Evolutionary conservation across 257 asterid species (phyloP).

Genomic region (Nyctanthes arbortristis): DNA sequence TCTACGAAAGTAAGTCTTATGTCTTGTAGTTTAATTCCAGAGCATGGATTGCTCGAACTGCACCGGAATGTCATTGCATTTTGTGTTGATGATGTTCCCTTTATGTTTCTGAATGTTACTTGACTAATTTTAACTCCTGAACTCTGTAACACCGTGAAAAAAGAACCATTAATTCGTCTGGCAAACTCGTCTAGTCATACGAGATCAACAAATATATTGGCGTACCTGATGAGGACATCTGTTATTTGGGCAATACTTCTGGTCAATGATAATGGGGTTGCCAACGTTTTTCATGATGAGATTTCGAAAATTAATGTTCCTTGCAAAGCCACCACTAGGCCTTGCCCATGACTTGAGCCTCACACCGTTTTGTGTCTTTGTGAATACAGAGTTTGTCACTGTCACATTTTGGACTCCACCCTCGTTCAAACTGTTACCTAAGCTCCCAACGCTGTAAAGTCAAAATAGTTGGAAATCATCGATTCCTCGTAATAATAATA

Average conservation of each 20-base stretch:
- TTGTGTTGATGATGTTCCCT: slow-evolving; percentile 71
- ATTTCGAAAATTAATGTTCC: slow-evolving; percentile 45
- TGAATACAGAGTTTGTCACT: slow-evolving; percentile 52
- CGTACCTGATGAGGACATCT: slow-evolving; percentile 60
- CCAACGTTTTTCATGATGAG: slow-evolving; percentile 59
- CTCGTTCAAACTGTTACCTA: slow-evolving; percentile 36
- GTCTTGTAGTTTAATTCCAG: slow-evolving; percentile 59
- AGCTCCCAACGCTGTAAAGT: slow-evolving; percentile 54
- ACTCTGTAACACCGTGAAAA: too few relatives aligned
- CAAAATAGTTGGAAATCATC: background rate
- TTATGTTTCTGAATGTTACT: slow-evolving; percentile 55
- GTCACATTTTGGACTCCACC: slow-evolving; percentile 61
- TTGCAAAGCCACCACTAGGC: slow-evolving; percentile 53
- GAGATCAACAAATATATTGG: background rate
- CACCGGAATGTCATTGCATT: slow-evolving; percentile 65
- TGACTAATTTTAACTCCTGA: slow-evolving; percentile 71
- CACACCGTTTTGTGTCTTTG: slow-evolving; percentile 70
- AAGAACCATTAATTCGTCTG: too few relatives aligned
- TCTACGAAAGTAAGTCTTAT: slow-evolving; percentile 46
- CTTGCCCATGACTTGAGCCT: slow-evolving; percentile 74
- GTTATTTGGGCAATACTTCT: slow-evolving; percentile 59
- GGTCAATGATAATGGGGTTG: slow-evolving; percentile 67
- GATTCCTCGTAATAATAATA: too few relatives aligned
- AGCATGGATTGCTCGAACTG: slow-evolving; percentile 56
- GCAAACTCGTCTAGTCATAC: too few relatives aligned